Conservation (phyloP, 169 alveolate genomes). For the Plasmodium ovale region DNA sequence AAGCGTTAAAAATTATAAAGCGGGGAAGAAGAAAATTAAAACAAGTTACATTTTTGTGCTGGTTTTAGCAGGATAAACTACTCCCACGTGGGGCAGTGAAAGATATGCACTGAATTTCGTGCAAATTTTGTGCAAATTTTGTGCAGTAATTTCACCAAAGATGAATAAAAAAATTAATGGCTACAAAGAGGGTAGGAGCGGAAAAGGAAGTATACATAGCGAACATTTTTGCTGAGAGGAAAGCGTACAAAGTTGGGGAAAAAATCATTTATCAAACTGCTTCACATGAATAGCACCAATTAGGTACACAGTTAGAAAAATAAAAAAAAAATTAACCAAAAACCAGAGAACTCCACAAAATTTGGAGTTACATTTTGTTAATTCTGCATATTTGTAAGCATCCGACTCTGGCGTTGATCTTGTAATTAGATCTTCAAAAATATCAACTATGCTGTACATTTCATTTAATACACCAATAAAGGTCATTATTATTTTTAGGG, state of each 20-base stretch:
- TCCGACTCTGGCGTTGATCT: slow-evolving; percentile 82
- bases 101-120: too few relatives aligned
- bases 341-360: slow-evolving; percentile 84
- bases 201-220: background rate
- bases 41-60: too few relatives aligned
- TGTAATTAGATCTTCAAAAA: slow-evolving; percentile 80
- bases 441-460: slow-evolving; percentile 81
- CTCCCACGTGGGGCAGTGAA: too few relatives aligned
- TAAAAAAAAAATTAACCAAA: slow-evolving; percentile 64
- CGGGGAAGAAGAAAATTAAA: too few relatives aligned
- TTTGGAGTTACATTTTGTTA: slow-evolving; percentile 80
- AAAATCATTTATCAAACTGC: slow-evolving; percentile 7
- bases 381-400: slow-evolving; percentile 80
- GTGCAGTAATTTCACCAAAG: too few relatives aligned
- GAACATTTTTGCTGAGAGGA: too few relatives aligned
- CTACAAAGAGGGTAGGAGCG: background rate
- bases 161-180: too few relatives aligned
- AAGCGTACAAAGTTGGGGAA: too few relatives aligned
- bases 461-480: slow-evolving; percentile 81
- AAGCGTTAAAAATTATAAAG: too few relatives aligned
- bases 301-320: slow-evolving; percentile 75
- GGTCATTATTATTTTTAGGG: slow-evolving; percentile 78
- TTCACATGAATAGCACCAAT: slow-evolving; percentile 79
- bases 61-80: too few relatives aligned
- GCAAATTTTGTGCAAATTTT: too few relatives aligned